Conservation (phyloP, 768 basidiomycete species). For the Russula foetens region DNA sequence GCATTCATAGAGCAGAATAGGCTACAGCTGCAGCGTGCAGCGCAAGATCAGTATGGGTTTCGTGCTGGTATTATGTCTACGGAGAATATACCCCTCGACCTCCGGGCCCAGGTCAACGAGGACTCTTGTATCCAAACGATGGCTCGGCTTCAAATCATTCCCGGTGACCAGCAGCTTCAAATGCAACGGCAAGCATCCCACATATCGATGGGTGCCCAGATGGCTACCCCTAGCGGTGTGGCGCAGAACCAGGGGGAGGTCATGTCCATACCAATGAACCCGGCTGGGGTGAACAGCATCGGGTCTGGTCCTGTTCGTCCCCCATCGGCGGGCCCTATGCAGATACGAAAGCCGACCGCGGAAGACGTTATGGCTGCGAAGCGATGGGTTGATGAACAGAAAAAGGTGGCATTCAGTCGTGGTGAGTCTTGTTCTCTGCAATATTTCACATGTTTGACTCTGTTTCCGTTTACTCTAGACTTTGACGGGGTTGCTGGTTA, state of each 20-base stretch:
- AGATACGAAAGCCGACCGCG: not conserved
- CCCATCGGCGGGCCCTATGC: not conserved
- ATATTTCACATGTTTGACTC: not conserved
- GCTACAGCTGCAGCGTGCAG: not conserved
- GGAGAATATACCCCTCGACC: too few species aligned
- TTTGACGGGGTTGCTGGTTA: not conserved
- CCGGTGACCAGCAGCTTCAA: too few species aligned
- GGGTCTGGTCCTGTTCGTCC: not conserved
- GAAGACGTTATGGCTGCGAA: not conserved
- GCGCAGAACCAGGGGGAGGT: not conserved
- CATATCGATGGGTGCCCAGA: not conserved
- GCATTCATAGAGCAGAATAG: not conserved
- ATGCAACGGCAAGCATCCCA: too few species aligned
- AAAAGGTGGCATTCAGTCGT: not conserved
- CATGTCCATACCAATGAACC: not conserved
- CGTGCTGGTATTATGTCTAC: too few species aligned
- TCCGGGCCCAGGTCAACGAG: too few species aligned
- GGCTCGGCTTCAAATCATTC: too few species aligned
- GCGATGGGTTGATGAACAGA: conserved; percentile 1
- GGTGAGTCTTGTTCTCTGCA: not conserved
- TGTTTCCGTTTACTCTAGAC: not conserved
- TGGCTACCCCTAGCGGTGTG: not conserved
- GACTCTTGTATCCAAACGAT: too few species aligned
- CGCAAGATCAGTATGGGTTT: too few species aligned
- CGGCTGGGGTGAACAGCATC: not conserved